Evolutionary conservation across 352 stramenopile species (phyloP).

Genomic region (Phytophthora pseudosyringae): DNA sequence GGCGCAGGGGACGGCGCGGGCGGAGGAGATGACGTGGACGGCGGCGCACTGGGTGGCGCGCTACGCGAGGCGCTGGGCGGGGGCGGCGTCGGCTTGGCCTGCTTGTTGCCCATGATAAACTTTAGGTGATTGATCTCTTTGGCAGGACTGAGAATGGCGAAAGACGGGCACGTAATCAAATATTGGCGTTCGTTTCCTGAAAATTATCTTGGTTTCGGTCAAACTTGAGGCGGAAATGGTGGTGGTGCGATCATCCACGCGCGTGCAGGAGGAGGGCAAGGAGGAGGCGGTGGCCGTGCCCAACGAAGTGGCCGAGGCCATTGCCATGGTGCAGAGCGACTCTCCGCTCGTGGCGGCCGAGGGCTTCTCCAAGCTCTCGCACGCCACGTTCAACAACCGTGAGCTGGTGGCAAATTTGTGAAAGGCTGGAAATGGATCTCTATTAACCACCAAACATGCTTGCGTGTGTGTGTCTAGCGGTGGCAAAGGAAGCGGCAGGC

Average conservation of each 20-base stretch:
- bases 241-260: slow-evolving; percentile 56
- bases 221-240: slow-evolving; percentile 28
- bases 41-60: slow-evolving; percentile 9
- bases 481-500: slow-evolving; percentile 72
- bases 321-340: slow-evolving; percentile 62
- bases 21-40: slow-evolving; percentile 1
- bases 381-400: slow-evolving; percentile 86
- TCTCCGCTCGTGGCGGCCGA: slow-evolving; percentile 61
- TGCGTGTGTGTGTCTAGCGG: slow-evolving; percentile 35
- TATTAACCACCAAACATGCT: not conserved
- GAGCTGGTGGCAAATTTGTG: slow-evolving; percentile 12
- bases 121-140: slow-evolving; percentile 6
- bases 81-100: slow-evolving; percentile 61
- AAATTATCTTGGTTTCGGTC: too few relatives aligned
- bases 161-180: slow-evolving; percentile 19
- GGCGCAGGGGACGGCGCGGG: slow-evolving; percentile 6
- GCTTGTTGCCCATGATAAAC: slow-evolving; percentile 81
- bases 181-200: too few relatives aligned
- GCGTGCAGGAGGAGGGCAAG: slow-evolving; percentile 51
- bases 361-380: slow-evolving; percentile 73
- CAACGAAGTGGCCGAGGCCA: slow-evolving; percentile 60
- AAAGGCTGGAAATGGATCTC: not conserved
- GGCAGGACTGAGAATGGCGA: slow-evolving; percentile 4
- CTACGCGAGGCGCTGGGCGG: slow-evolving; percentile 20
- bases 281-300: slow-evolving; percentile 46